phyloP scores from a whole-genome alignment of 306 rosid genomes.

The Dalbergia oliveri region DNA sequence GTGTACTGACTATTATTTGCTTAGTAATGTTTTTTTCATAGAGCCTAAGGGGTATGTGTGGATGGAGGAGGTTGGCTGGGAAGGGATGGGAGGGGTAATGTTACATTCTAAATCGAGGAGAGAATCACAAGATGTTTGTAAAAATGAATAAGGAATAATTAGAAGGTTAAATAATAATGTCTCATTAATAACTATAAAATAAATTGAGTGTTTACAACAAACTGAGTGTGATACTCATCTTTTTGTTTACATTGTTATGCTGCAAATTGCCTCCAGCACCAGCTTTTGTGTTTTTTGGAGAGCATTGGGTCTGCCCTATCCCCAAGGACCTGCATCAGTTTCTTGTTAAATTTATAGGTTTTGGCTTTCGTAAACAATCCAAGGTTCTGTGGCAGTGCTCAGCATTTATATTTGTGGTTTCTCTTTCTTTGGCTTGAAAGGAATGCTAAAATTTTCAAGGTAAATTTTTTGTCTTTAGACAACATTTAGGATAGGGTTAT shows the following conservation, averaged over 20 bases:
- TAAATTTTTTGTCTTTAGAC: background rate
- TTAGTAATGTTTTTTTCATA: conserved; percentile 24
- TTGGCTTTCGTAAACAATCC: background rate
- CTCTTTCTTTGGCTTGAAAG: background rate
- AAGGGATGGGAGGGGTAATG: background rate
- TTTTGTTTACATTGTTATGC: too few species aligned
- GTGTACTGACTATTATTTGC: conserved; percentile 6
- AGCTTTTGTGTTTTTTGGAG: background rate
- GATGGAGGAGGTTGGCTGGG: conserved; percentile 16
- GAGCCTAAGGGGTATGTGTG: background rate
- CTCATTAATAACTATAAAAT: background rate
- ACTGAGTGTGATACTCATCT: background rate
- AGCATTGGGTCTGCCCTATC: background rate
- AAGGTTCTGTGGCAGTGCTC: background rate
- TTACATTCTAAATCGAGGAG: background rate
- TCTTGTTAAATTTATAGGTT: too few species aligned
- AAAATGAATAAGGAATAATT: background rate
- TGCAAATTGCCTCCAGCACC: background rate
- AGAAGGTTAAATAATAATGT: background rate
- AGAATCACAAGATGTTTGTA: conserved; percentile 3
- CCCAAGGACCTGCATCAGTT: background rate
- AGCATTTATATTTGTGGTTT: too few species aligned
- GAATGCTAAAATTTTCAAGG: background rate
- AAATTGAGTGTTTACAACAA: background rate
- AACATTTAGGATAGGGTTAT: background rate